phyloP scores from a whole-genome alignment of 306 rosid genomes.

The Quercus mongolica region DNA sequence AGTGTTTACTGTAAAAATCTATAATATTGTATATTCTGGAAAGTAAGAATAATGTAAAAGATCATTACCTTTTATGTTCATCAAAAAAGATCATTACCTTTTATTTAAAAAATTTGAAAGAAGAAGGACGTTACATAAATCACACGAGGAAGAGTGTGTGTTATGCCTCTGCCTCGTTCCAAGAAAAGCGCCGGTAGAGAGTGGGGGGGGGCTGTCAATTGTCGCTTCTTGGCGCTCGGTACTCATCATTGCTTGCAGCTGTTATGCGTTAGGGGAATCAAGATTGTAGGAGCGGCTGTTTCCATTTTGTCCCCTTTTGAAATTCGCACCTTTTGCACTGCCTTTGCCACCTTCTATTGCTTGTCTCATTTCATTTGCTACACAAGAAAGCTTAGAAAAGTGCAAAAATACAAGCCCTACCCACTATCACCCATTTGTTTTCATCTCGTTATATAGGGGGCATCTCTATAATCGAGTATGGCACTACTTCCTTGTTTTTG shows the following conservation, averaged over 20 bases:
- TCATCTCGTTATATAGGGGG: conserved; percentile 1
- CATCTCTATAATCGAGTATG: conserved; percentile 3
- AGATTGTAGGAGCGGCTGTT: conserved; percentile 15
- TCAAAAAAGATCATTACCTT: too few species aligned
- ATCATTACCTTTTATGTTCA: neutral
- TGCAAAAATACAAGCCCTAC: conserved; percentile 12
- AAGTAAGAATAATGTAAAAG: neutral
- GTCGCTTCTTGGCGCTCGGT: neutral
- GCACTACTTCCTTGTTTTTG: conserved; percentile 1
- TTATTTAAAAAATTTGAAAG: neutral
- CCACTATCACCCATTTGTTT: conserved; percentile 21
- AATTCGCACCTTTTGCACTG: conserved; percentile 19
- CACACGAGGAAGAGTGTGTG: neutral
- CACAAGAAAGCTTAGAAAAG: neutral
- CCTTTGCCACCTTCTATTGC: conserved; percentile 4
- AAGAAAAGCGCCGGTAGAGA: conserved; percentile 31
- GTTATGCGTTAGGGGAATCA: neutral
- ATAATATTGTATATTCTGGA: neutral
- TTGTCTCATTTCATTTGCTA: neutral
- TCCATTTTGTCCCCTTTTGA: conserved; percentile 28
- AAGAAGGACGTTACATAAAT: neutral
- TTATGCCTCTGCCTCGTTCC: conserved; percentile 4
- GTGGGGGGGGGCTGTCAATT: conserved; percentile 33
- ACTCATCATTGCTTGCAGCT: neutral
- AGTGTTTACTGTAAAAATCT: conserved; percentile 8